Evolutionary conservation across 2,329 filamentous ascomycete species (phyloP).

Genomic region (Fusarium gaditjirri): DNA sequence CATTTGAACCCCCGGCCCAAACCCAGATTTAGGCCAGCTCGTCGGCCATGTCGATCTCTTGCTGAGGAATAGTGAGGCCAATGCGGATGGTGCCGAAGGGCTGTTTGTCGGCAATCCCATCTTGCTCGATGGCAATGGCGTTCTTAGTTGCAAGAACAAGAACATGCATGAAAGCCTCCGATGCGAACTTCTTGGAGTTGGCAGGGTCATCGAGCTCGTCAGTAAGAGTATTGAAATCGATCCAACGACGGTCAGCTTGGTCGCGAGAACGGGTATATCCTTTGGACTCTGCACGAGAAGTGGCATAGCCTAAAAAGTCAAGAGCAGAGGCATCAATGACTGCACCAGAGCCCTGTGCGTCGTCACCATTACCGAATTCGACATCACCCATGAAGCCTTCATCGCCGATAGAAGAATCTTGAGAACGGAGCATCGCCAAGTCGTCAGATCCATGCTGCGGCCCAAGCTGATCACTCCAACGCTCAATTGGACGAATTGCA

Average conservation of each 20-base stretch:
- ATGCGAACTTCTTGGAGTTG: slow-evolving; percentile 69
- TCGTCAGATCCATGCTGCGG: slow-evolving; percentile 49
- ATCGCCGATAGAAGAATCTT: slow-evolving; percentile 48
- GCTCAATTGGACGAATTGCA: slow-evolving; percentile 55
- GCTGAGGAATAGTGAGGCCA: slow-evolving; percentile 48
- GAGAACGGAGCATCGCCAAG: slow-evolving; percentile 42
- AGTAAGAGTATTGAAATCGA: slow-evolving; percentile 77
- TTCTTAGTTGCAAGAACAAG: slow-evolving; percentile 76
- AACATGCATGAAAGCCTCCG: slow-evolving; percentile 80
- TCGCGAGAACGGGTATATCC: slow-evolving; percentile 49
- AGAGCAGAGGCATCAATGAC: slow-evolving; percentile 58
- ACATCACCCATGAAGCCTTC: slow-evolving; percentile 31
- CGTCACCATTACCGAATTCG: slow-evolving; percentile 34
- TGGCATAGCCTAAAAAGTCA: slow-evolving; percentile 59
- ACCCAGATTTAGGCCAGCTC: slow-evolving; percentile 28
- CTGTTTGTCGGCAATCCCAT: slow-evolving; percentile 48
- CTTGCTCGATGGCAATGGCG: slow-evolving; percentile 71
- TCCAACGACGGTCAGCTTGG: slow-evolving; percentile 53
- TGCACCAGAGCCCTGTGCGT: slow-evolving; percentile 48
- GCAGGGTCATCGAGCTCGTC: slow-evolving; percentile 72
- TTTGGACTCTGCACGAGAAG: slow-evolving; percentile 49
- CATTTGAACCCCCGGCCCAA: neutral
- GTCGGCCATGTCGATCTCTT: slow-evolving; percentile 34
- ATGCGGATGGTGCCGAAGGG: slow-evolving; percentile 61
- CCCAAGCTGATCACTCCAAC: slow-evolving; percentile 57